Percentiles rank a stretch among this genome's conserved stretches.
These are phyloP conservation scores for Salix suchowensis DNA, from an alignment of 345 rosid species.

Conservation along the genomic window DNA sequence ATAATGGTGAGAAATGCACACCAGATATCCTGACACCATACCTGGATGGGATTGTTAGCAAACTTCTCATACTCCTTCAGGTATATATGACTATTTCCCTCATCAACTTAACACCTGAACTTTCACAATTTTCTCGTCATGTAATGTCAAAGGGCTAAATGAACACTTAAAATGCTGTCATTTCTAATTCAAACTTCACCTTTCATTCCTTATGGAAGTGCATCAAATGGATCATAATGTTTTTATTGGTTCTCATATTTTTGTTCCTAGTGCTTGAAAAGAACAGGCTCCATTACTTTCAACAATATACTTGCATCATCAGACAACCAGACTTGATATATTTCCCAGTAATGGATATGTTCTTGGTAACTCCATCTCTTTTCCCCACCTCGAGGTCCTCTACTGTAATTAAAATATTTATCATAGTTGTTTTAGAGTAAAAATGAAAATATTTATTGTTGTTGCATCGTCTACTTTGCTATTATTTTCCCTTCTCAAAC, in stretches of 20 bases:
- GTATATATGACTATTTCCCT: constrained; percentile 26
- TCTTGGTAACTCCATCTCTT: not conserved
- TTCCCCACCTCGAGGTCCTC: not conserved
- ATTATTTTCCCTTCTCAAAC: too few species aligned
- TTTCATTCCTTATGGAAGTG: not conserved
- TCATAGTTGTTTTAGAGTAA: too few species aligned
- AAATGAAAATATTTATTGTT: too few species aligned
- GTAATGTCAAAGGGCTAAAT: not conserved
- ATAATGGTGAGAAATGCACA: constrained; percentile 68
- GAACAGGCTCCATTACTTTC: not conserved
- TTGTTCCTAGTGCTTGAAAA: not conserved
- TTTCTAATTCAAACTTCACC: too few species aligned
- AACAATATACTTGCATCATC: not conserved
- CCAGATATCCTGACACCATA: constrained; percentile 81
- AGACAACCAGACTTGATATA: not conserved
- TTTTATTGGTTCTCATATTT: not conserved
- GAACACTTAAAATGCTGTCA: not conserved
- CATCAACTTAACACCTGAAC: not conserved
- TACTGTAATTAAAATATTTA: too few species aligned
- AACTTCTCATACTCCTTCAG: constrained; percentile 83
- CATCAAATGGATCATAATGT: not conserved
- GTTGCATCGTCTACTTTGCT: too few species aligned
- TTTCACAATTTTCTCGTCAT: not conserved
- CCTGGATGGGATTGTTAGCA: constrained; percentile 84
- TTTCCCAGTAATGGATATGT: not conserved